A percentile compares a stretch with the other conserved stretches of the same genome.
These are phyloP conservation scores for Aspergillus baeticus DNA, from an alignment of 495 filamentous ascomycete species.

Conservation along the genomic window DNA sequence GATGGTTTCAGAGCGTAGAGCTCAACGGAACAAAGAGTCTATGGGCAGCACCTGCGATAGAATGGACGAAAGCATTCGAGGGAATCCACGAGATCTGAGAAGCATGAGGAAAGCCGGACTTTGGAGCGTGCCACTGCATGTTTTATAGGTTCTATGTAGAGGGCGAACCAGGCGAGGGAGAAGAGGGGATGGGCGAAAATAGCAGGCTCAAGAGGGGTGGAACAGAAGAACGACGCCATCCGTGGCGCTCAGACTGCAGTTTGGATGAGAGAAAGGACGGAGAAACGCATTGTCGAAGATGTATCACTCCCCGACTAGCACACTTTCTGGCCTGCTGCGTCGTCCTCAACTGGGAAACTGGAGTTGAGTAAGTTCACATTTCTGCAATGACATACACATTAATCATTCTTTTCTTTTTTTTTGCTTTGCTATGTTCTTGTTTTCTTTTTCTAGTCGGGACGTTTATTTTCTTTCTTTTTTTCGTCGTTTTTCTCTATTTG, in stretches of 20 bases:
- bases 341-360: constrained; percentile 22
- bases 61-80: not conserved
- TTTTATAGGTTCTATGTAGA: constrained; percentile 28
- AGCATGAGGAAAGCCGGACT: constrained; percentile 11
- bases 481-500: constrained; percentile 2
- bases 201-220: constrained; percentile 8
- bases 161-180: constrained; percentile 21
- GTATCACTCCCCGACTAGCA: constrained; percentile 22
- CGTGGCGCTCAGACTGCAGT: constrained; percentile 24
- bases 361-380: constrained; percentile 1
- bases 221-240: constrained; percentile 4
- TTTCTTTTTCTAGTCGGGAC: constrained; percentile 6
- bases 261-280: constrained; percentile 15
- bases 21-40: constrained; percentile 17
- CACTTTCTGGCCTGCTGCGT: constrained; percentile 23
- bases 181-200: constrained; percentile 6
- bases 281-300: constrained; percentile 25
- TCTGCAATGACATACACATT: constrained; percentile 26
- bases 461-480: constrained; percentile 9
- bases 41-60: not conserved
- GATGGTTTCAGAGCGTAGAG: constrained; percentile 6
- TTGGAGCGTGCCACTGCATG: constrained; percentile 24
- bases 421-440: not conserved
- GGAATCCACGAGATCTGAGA: constrained; percentile 20
- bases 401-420: constrained; percentile 12